These are phyloP conservation scores for Dactylis glomerata DNA, from an alignment of 176 grass and related monocot species.

Conservation along the genomic window DNA sequence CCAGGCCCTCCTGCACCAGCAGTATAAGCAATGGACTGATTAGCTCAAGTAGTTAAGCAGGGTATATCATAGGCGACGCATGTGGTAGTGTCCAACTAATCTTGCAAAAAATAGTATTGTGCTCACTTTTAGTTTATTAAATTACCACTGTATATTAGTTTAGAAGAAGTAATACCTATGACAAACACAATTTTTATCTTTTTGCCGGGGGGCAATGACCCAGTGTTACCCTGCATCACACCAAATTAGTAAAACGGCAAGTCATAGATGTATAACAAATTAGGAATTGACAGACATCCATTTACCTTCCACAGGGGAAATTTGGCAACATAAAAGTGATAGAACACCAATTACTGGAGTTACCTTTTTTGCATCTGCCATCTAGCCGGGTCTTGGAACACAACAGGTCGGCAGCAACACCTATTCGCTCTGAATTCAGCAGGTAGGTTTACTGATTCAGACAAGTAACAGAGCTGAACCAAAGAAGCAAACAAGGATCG, in stretches of 20 bases:
- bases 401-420: not conserved
- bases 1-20: conserved; percentile 55
- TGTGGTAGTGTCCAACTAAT: not conserved
- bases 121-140: not conserved
- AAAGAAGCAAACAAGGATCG: not conserved
- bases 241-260: not conserved
- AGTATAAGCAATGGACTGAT: conserved; percentile 2
- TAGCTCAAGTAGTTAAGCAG: not conserved
- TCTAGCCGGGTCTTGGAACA: not conserved
- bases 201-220: conserved; percentile 31
- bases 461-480: not conserved
- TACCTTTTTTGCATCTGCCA: conserved; percentile 37
- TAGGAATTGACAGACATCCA: not conserved
- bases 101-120: not conserved
- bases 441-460: not conserved
- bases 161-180: conserved; percentile 34
- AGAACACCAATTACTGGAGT: not conserved
- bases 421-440: not conserved
- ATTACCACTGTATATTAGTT: not conserved
- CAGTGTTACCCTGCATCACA: conserved; percentile 27
- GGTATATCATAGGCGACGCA: not conserved
- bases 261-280: not conserved
- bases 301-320: not conserved
- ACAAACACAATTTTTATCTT: conserved; percentile 58
- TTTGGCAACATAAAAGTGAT: not conserved